phyloP scores from a whole-genome alignment of 331 rosid species.

The Quercus phellos region DNA sequence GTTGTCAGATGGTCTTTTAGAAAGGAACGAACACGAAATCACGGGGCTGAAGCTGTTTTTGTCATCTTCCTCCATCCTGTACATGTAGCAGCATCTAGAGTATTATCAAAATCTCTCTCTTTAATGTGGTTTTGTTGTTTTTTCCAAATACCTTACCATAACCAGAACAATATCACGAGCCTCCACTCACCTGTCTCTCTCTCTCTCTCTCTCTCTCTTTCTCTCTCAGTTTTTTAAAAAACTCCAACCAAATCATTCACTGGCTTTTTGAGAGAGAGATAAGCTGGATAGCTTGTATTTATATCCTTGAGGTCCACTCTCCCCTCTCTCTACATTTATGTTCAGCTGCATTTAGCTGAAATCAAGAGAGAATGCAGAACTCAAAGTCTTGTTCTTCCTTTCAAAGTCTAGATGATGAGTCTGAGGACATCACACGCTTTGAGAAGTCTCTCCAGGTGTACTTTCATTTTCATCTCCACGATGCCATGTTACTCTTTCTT shows the following conservation, averaged over 20 bases:
- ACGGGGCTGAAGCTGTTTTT: conserved; percentile 63
- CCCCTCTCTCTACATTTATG: conserved; percentile 8
- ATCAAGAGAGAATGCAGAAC: conserved; percentile 35
- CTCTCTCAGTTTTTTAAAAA: conserved; percentile 1
- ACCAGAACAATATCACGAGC: conserved; percentile 24
- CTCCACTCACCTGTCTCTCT: background rate
- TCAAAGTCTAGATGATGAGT: conserved; percentile 39
- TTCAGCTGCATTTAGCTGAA: background rate
- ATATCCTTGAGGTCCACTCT: background rate
- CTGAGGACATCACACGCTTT: conserved; percentile 41
- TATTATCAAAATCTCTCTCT: conserved; percentile 12
- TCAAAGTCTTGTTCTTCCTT: conserved; percentile 24
- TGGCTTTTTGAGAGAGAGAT: conserved; percentile 15
- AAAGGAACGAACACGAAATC: conserved; percentile 35
- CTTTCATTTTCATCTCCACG: background rate
- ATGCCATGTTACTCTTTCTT: background rate
- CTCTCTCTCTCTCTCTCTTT: conserved; percentile 11
- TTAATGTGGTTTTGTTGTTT: conserved; percentile 34
- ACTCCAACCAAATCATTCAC: conserved; percentile 7
- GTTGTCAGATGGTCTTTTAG: conserved; percentile 20
- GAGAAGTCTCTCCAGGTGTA: conserved; percentile 59
- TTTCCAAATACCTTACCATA: background rate
- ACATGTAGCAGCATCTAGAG: background rate
- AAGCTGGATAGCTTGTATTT: conserved; percentile 2
- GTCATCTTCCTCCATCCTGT: conserved; percentile 38